Evolutionary conservation across 345 rosid genomes (phyloP).

Genomic region (Eucalyptus urophylla): DNA sequence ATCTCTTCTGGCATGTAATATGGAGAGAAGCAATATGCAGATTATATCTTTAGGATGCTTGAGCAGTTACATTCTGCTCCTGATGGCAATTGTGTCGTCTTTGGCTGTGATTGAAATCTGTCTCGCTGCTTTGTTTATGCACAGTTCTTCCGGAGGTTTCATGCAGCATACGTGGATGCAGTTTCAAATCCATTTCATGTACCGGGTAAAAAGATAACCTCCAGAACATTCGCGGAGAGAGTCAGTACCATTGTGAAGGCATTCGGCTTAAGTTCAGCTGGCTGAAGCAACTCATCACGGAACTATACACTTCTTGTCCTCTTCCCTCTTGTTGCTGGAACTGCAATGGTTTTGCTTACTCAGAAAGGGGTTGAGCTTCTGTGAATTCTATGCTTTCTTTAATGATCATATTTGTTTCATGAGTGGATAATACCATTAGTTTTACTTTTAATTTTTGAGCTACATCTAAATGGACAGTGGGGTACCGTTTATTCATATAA

Average conservation of each 20-base stretch:
- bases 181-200: slow-evolving; percentile 94
- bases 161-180: slow-evolving; percentile 91
- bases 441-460: not conserved
- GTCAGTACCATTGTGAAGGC: slow-evolving; percentile 80
- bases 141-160: slow-evolving; percentile 84
- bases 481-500: not conserved
- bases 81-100: not conserved
- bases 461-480: not conserved
- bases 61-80: not conserved
- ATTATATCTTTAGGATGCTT: not conserved
- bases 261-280: slow-evolving; percentile 56
- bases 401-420: not conserved
- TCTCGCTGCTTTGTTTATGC: not conserved
- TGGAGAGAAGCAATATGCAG: not conserved
- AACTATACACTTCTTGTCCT: not conserved
- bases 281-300: not conserved
- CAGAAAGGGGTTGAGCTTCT: not conserved
- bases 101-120: not conserved
- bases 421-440: not conserved
- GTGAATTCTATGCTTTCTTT: not conserved
- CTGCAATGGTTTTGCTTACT: not conserved
- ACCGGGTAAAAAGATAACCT: slow-evolving; percentile 92
- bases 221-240: slow-evolving; percentile 70
- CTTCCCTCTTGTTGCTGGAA: not conserved
- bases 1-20: not conserved